Base-by-base conservation (phyloP, 192 early-diverging fungal species). In the Entomortierella beljakovae region DNA sequence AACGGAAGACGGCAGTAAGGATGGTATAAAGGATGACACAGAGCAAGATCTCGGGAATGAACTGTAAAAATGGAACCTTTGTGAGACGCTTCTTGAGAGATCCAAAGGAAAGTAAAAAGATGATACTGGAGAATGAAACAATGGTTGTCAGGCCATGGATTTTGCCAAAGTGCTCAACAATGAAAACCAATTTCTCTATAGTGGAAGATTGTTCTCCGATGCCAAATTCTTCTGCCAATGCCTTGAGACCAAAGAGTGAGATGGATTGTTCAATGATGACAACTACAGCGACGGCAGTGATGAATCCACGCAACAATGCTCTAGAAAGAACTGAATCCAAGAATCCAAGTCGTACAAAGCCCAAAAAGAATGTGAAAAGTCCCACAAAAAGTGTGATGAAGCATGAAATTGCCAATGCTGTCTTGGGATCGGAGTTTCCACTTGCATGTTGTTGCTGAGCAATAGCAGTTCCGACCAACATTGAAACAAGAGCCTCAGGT, bases 341-440 rank as follows among this genome's bases (percentile, higher is more conserved):
- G 73, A 99, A 99, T n/a, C 98, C 98, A 18, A 99, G 87, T 34
- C 98, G 90, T 79, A 99, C 94, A 82, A 99, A 92, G 10, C 98
- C 98, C 67, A 99, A 82, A 26, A 92, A 80, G 80, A 96, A 96
- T 5, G 97, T 97, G 63, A 98, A 94, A 11, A 96, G 56, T 7
- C 98, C 98, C n/a, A 97, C 93, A 81, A 96, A 90, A 11, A 98
- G 83, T 2, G 88, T 89, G 64, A 98, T 81, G n/a, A 90, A 69
- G 40, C 87, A 89, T 16, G 94, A 93, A 61, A 93, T 88, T 3
- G 88, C 84, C 8, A 86, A 70, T 40, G 85, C 85, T 11, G 66
- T 71, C 58, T 84, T 68, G 3, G 86, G 74, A 59, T 88, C 84
- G n/a, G 73, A 71, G 63, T 49, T 66, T 15, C 55, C 69, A 13